Base-by-base conservation (phyloP, 805 yeast species). In the Yamadazyma olivae region DNA sequence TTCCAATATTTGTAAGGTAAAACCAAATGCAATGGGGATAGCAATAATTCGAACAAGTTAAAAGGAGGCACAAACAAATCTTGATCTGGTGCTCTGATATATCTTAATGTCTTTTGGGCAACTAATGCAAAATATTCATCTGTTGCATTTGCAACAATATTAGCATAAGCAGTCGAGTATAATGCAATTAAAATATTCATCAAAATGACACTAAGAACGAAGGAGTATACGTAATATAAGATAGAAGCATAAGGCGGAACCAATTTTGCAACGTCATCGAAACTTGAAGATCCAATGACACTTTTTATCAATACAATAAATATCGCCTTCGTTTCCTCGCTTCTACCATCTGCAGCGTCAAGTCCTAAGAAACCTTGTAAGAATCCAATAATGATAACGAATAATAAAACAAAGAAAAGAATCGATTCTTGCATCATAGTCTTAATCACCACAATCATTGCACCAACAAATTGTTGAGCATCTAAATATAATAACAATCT, bases 221-320 rank as follows among this genome's bases (percentile, higher is more conserved):
- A 88, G 3, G 86, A 76, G 70, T 84, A 88, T 34, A 75, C 60
- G 67, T 85, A 87, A 57, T 83, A 88, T 35, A 88, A 65, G 3
- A 87, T 61, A n/a, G 79, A 75, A 0, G 95, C 95, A 57, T 84
- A 88, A 5, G 96, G 96, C 13, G 87, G 85, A 0, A 87, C 89
- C 55, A 88, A 81, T 35, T 75, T 64, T 26, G 77, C 78, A 48
- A 85, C 81, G 32, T 82, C 79, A 21, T 68, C 75, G 51, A 86
- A 85, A 39, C 80, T 79, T 2, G 93, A 83, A 5, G 79, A 81
- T 7, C 89, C 88, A 40, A 88, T 67, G 6, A 89, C 77, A 0
- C 93, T 83, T 40, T 81, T 76, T 27, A 83, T 68, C 61, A 88
- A 70, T 13, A 81, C 79, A 7, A 77, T 62, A 30, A 86, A 57